Evolutionary conservation across 1,284 basidiomycete genomes (phyloP).

Genomic region (Jaminaea rosea): DNA sequence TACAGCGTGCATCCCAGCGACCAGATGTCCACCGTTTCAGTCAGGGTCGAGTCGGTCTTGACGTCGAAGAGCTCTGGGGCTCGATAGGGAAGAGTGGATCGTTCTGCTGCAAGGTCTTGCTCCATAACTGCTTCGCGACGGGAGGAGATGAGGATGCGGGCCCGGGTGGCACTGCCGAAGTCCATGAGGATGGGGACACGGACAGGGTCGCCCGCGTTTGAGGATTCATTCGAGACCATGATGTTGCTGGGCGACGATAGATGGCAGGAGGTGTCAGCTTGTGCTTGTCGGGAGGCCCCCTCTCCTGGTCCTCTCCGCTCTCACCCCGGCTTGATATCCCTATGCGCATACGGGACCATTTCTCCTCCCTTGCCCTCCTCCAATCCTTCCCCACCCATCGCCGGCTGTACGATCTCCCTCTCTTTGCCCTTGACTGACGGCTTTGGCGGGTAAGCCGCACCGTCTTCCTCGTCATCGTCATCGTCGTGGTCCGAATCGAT

Average conservation of each 20-base stretch:
- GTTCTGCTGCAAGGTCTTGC: slow-evolving; percentile 43
- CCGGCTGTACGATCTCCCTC: slow-evolving; percentile 17
- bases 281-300: not conserved
- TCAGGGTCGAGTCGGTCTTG: slow-evolving; percentile 39
- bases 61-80: slow-evolving; percentile 48
- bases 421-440: slow-evolving; percentile 16
- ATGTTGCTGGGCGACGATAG: slow-evolving; percentile 55
- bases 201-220: slow-evolving; percentile 62
- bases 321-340: slow-evolving; percentile 92
- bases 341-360: slow-evolving; percentile 76
- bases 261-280: not conserved
- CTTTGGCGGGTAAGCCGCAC: slow-evolving; percentile 19
- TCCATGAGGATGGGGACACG: slow-evolving; percentile 78
- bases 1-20: slow-evolving; percentile 44
- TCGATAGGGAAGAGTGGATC: slow-evolving; percentile 46
- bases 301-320: slow-evolving; percentile 30
- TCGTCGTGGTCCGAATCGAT: slow-evolving; percentile 43
- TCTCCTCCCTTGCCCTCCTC: slow-evolving; percentile 20
- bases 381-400: slow-evolving; percentile 52
- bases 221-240: slow-evolving; percentile 59
- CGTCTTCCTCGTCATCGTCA: slow-evolving; percentile 39
- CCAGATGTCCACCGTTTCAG: slow-evolving; percentile 47
- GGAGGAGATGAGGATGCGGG: slow-evolving; percentile 66
- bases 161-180: slow-evolving; percentile 79
- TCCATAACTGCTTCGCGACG: slow-evolving; percentile 63